phyloP scores from a whole-genome alignment of 2,329 filamentous ascomycete genomes.

The Phaeophleospora eucalypticola region DNA sequence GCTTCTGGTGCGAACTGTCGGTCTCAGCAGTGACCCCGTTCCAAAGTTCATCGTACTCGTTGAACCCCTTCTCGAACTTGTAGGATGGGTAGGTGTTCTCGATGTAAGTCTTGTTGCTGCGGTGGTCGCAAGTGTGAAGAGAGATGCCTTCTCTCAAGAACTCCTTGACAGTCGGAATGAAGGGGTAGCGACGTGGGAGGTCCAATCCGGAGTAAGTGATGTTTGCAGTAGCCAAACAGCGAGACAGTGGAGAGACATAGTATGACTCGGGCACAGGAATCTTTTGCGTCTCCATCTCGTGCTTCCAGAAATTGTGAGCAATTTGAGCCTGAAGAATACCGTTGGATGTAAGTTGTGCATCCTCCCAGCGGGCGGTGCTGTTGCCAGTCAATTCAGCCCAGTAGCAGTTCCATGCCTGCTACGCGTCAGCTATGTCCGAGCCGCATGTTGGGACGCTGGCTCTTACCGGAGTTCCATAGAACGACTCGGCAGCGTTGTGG shows the following conservation, averaged over 20 bases:
- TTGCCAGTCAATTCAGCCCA: conserved; percentile 63
- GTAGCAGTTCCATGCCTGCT: conserved; percentile 60
- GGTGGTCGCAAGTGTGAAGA: conserved; percentile 64
- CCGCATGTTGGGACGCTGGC: background rate
- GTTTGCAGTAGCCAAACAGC: conserved; percentile 61
- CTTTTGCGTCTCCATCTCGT: conserved; percentile 50
- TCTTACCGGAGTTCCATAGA: conserved; percentile 56
- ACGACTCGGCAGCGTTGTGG: conserved; percentile 61
- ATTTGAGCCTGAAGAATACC: conserved; percentile 56
- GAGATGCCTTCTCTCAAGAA: conserved; percentile 61
- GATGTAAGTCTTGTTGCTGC: conserved; percentile 55
- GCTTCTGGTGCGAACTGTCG: conserved; percentile 47
- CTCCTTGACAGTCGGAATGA: conserved; percentile 62
- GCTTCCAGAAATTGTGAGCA: conserved; percentile 59
- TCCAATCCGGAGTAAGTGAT: conserved; percentile 56
- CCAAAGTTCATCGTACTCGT: conserved; percentile 56
- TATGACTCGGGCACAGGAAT: conserved; percentile 61
- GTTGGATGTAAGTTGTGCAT: conserved; percentile 56
- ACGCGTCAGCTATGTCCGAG: background rate
- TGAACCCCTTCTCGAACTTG: conserved; percentile 57
- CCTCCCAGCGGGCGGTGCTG: conserved; percentile 59
- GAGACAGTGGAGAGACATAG: conserved; percentile 61
- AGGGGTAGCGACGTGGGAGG: conserved; percentile 51
- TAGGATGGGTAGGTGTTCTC: conserved; percentile 50
- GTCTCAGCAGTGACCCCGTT: conserved; percentile 49